Percentiles rank a stretch among this genome's conserved stretches.
Evolutionary conservation across 805 yeast species (phyloP).

Genomic region (Pichia thaimueangensis): DNA sequence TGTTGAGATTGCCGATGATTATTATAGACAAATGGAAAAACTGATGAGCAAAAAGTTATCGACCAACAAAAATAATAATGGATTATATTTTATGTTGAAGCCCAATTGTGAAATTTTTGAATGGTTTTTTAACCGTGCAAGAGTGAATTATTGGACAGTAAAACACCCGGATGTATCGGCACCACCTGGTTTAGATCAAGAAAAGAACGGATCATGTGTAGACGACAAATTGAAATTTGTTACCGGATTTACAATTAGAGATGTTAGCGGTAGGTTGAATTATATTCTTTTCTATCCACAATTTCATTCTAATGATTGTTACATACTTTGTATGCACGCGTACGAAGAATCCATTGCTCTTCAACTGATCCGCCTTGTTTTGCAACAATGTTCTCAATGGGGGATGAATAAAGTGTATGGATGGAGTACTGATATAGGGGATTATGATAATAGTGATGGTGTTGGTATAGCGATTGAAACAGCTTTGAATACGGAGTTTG

Average conservation of each 20-base stretch:
- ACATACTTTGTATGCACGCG: background rate
- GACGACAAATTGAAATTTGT: background rate
- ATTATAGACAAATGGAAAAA: background rate
- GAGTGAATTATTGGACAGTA: conserved; percentile 7
- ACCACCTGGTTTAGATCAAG: background rate
- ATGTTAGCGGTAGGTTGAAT: background rate
- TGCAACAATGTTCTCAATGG: conserved; percentile 1
- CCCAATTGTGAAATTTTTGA: conserved; percentile 31
- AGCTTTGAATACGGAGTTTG: background rate
- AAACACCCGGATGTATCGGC: background rate
- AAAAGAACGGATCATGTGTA: background rate
- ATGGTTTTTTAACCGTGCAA: conserved; percentile 39
- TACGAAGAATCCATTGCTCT: background rate
- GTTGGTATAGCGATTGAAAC: background rate
- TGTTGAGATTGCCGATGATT: background rate
- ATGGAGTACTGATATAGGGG: conserved; percentile 1
- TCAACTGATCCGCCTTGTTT: background rate
- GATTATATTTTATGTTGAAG: conserved; percentile 26
- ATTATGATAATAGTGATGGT: background rate
- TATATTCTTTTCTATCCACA: background rate
- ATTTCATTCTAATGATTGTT: conserved; percentile 1
- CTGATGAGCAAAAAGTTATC: background rate
- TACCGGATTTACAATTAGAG: background rate
- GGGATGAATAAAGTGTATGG: background rate
- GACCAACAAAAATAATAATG: background rate